These are phyloP conservation scores for Thelonectria blattea DNA, from an alignment of 2,329 filamentous ascomycete species.

Conservation along the genomic window DNA sequence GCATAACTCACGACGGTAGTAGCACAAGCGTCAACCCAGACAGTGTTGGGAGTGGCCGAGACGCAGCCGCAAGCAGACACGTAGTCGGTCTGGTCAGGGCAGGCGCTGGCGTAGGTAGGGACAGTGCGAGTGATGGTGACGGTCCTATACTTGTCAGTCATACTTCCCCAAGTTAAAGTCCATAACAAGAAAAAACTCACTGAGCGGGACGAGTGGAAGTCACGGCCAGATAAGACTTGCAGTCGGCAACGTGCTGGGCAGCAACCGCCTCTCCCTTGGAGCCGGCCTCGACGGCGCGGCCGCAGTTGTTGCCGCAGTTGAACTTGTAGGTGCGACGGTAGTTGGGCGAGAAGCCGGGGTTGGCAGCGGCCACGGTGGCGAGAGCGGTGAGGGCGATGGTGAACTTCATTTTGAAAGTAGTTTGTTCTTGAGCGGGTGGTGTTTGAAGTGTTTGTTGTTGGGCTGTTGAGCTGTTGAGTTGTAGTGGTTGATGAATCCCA, in stretches of 20 bases:
- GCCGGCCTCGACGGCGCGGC: not conserved
- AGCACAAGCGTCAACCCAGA: not conserved
- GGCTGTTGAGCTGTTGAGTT: not conserved
- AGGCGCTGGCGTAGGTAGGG: not conserved
- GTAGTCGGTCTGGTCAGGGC: not conserved
- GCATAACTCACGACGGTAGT: not conserved
- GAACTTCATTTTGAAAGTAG: constrained; percentile 1
- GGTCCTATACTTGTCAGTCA: not conserved
- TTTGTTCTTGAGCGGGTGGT: not conserved
- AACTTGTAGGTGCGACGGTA: not conserved
- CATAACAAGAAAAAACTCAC: not conserved
- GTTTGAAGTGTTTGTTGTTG: not conserved
- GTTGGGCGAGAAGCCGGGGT: not conserved
- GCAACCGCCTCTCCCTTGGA: not conserved
- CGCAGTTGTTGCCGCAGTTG: constrained; percentile 1
- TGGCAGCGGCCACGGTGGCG: not conserved
- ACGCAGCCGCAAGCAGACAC: not conserved
- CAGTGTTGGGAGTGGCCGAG: not conserved
- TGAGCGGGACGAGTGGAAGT: not conserved
- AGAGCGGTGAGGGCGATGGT: not conserved
- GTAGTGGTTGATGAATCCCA: not conserved
- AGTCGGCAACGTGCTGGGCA: constrained; percentile 1
- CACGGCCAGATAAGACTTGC: not conserved
- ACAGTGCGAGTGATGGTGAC: not conserved
- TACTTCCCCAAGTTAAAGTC: not conserved